Conservation (phyloP, 805 yeast genomes). For the Cyberlindnera galapagoensis region DNA sequence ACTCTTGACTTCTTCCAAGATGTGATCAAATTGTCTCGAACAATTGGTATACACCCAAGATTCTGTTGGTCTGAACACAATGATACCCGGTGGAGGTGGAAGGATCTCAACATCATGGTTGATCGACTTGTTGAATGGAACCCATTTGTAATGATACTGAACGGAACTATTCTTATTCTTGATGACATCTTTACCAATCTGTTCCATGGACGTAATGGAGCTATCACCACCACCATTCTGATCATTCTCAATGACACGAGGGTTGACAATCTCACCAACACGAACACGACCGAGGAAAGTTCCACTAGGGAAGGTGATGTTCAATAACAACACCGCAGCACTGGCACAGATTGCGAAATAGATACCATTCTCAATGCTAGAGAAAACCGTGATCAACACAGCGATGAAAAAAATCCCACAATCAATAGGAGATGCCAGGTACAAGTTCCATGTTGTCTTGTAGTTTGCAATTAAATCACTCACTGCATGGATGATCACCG, state of each 20-base stretch:
- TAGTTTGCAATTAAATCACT: slow-evolving; percentile 74
- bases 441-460: slow-evolving; percentile 59
- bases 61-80: slow-evolving; percentile 80
- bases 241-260: slow-evolving; percentile 33
- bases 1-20: slow-evolving; percentile 60
- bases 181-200: slow-evolving; percentile 5
- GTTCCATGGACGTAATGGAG: slow-evolving; percentile 9
- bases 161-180: slow-evolving; percentile 17
- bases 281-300: slow-evolving; percentile 73
- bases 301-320: slow-evolving; percentile 76
- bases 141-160: slow-evolving; percentile 58
- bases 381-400: slow-evolving; percentile 22
- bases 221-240: slow-evolving; percentile 7
- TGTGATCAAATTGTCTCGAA: slow-evolving; percentile 61
- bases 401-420: slow-evolving; percentile 19
- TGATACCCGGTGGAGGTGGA: slow-evolving; percentile 87
- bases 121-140: slow-evolving; percentile 46
- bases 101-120: slow-evolving; percentile 52
- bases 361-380: slow-evolving; percentile 78
- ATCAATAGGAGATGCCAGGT: slow-evolving; percentile 56
- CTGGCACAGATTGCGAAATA: slow-evolving; percentile 88
- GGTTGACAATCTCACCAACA: slow-evolving; percentile 66
- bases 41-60: slow-evolving; percentile 78
- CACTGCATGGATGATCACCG: slow-evolving; percentile 91
- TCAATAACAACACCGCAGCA: slow-evolving; percentile 62